Evolutionary conservation across 2,329 filamentous ascomycete species (phyloP).

Genomic region (Aspergillus ochraceoroseus): DNA sequence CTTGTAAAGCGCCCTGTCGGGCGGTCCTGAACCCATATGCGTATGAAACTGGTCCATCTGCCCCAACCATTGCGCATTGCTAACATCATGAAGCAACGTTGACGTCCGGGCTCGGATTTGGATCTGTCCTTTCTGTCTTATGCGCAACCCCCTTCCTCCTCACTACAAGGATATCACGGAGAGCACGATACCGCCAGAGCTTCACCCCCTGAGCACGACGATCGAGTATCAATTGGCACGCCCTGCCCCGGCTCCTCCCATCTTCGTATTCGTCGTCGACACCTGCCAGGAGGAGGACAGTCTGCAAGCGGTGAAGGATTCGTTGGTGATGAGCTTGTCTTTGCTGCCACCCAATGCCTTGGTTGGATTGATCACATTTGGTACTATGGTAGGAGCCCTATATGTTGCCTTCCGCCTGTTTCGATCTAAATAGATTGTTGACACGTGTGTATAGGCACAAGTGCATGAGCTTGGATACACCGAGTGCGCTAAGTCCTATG

Average conservation of each 20-base stretch:
- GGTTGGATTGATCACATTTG: slow-evolving; percentile 63
- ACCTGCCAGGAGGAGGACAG: slow-evolving; percentile 66
- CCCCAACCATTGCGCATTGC: slow-evolving; percentile 15
- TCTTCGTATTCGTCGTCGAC: slow-evolving; percentile 64
- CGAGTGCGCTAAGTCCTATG: slow-evolving; percentile 97
- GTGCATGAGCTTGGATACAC: slow-evolving; percentile 97
- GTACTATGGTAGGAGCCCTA: slow-evolving; percentile 69
- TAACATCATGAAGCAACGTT: slow-evolving; percentile 50
- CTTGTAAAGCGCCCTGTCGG: slow-evolving; percentile 92
- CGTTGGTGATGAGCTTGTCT: slow-evolving; percentile 62
- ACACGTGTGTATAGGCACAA: slow-evolving; percentile 59
- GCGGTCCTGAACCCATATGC: slow-evolving; percentile 96
- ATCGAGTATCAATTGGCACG: slow-evolving; percentile 62
- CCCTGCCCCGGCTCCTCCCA: slow-evolving; percentile 60
- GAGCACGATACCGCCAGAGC: slow-evolving; percentile 60
- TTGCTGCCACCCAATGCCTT: slow-evolving; percentile 59
- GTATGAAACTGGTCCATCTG: slow-evolving; percentile 48
- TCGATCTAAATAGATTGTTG: slow-evolving; percentile 15
- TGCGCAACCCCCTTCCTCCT: slow-evolving; percentile 60
- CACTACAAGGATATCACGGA: slow-evolving; percentile 67
- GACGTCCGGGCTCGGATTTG: slow-evolving; percentile 62
- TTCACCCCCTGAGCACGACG: slow-evolving; percentile 60
- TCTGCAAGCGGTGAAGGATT: slow-evolving; percentile 62
- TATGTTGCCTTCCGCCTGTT: background rate
- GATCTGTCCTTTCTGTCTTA: slow-evolving; percentile 66